phyloP scores from a whole-genome alignment of 176 grass and related monocot genomes.

The sorghum (Sorghum bicolor) region Sorghum_bicolor_NCBIv3 NC_012873.2:12458001-12458500 shows the following conservation, averaged over 20 bases:
- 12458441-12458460: conserved; percentile 55
- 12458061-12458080: neutral
- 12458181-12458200: conserved; percentile 65
- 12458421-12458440: conserved; percentile 52
- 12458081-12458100: conserved; percentile 77
- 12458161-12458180: conserved; percentile 77
- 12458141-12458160: conserved; percentile 68
- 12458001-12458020: neutral
- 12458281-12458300: neutral
- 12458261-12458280: conserved; percentile 49
- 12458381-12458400: conserved; percentile 57
- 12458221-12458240: conserved; percentile 64
- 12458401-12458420: conserved; percentile 42
- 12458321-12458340: conserved; percentile 18
- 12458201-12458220: conserved; percentile 47
- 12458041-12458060: neutral
- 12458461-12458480: conserved; percentile 72
- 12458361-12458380: conserved; percentile 71
- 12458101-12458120: conserved; percentile 85
- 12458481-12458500: conserved; percentile 48
- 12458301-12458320: neutral
- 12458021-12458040: neutral
- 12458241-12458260: conserved; percentile 64
- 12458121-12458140: conserved; percentile 58
- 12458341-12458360: conserved; percentile 54